Base-by-base conservation (phyloP, 2,329 filamentous ascomycete genomes). In the Aspergillus flavus region DNA sequence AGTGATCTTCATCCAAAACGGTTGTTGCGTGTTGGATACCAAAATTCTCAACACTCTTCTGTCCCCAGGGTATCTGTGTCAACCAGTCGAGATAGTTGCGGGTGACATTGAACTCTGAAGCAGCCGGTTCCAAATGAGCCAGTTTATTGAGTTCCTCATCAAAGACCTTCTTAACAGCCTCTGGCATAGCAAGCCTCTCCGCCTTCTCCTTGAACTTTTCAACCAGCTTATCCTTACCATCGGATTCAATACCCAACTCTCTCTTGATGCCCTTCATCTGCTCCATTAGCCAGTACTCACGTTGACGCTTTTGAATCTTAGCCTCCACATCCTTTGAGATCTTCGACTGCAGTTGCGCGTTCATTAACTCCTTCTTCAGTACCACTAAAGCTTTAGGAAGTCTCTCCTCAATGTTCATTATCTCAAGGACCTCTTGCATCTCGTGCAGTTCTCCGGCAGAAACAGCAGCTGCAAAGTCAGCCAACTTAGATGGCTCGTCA, bases 191-290 rank as follows among this genome's bases (percentile, higher is more conserved):
- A 56, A 99, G 84, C 76, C 96, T 97, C 74, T 87, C 86, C 0
- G 93, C 93, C 84, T 97, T 97, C 74, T 97, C 94, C 80, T 93
- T 95, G 83, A 99, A 99, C 77, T 92, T 96, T 78, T 98, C 95
- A 1, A 99, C 92, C 14, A 99, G 85, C 81, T 98, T 98, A 74
- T 99, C 95, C 80, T 98, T 99, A 68, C 96, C 95, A 74, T 99
- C 95, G 6, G 93, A 96, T 77, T 99, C 96, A 59, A 99, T 92
- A 26, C 96, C 95, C 56, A 99, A 87, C 79, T 99, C 95, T 63
- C 95, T 87, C 63, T 93, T 91, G 74, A 99, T 99, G 30, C 94
- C 95, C 83, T 98, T 98, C 94, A 99, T 97, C 78, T 99, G 96
- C 80, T 99, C 95, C 93, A 97, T 96, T 54, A 99, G 83, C 92